Conservation (phyloP, 164 flowering plant genomes). For the Tinospora cordifolia region DNA sequence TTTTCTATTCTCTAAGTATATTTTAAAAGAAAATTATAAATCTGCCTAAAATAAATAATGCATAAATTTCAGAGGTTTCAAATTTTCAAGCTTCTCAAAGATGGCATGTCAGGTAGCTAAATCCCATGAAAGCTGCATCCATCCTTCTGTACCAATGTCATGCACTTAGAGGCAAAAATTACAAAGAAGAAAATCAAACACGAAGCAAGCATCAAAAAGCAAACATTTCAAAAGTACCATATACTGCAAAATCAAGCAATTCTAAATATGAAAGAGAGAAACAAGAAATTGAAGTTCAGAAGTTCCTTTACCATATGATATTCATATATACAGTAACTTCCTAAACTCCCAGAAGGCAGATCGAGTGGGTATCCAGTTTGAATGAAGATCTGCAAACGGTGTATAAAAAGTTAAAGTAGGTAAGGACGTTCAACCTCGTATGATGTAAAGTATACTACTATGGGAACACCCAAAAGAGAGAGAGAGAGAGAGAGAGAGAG, state of each 20-base stretch:
- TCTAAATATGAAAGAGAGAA: not conserved
- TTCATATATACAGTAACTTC: conserved; percentile 97
- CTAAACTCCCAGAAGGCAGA: conserved; percentile 94
- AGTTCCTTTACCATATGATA: conserved; percentile 80
- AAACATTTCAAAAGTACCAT: not conserved
- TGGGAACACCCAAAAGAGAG: too few species aligned
- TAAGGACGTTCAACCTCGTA: not conserved
- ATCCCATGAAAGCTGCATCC: not conserved
- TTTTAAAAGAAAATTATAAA: too few species aligned
- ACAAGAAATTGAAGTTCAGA: not conserved
- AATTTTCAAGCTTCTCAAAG: not conserved
- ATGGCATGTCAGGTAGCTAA: not conserved
- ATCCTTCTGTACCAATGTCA: not conserved
- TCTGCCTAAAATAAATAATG: not conserved
- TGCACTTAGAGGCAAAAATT: not conserved
- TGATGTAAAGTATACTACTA: not conserved
- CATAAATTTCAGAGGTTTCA: not conserved
- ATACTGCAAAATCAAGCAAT: not conserved
- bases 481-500: too few species aligned
- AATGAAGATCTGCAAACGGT: conserved; percentile 76
- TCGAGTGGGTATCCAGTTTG: conserved; percentile 99
- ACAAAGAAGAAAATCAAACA: not conserved
- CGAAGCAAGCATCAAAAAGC: not conserved
- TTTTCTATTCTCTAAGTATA: too few species aligned
- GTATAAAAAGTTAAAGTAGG: not conserved